A percentile compares a stretch with the other conserved stretches of the same genome.
phyloP scores from a whole-genome alignment of 768 basidiomycete species.

The Amanita muscaria region DNA sequence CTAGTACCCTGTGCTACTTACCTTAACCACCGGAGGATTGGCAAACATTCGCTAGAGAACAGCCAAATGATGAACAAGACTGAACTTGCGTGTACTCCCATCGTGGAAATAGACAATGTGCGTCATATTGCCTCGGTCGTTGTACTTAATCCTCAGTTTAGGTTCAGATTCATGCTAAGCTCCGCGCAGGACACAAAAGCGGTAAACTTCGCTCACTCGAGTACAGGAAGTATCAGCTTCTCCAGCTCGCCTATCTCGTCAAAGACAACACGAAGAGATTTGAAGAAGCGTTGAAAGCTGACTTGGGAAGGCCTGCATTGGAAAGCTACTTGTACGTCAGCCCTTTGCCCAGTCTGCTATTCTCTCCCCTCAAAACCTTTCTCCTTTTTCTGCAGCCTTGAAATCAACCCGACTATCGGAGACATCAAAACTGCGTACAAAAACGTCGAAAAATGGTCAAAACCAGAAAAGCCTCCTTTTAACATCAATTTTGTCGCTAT shows the following conservation, averaged over 20 bases:
- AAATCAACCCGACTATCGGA: constrained; percentile 43
- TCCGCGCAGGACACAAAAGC: constrained; percentile 49
- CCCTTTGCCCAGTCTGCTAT: neutral
- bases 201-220: constrained; percentile 60
- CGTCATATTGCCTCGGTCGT: constrained; percentile 6
- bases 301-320: constrained; percentile 53
- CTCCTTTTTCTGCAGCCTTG: constrained; percentile 38
- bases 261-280: constrained; percentile 64
- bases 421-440: constrained; percentile 48
- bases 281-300: constrained; percentile 45
- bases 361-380: neutral
- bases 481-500: constrained; percentile 47
- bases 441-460: constrained; percentile 68
- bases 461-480: constrained; percentile 49
- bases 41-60: too few relatives aligned
- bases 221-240: constrained; percentile 67
- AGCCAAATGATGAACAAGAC: constrained; percentile 15
- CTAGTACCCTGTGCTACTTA: too few relatives aligned
- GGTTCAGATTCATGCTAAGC: constrained; percentile 43
- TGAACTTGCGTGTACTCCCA: constrained; percentile 35
- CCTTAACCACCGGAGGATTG: too few relatives aligned
- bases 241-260: constrained; percentile 64
- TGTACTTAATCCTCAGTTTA: too few relatives aligned
- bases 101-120: constrained; percentile 47
- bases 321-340: constrained; percentile 46